phyloP scores from a whole-genome alignment of 2,329 filamentous ascomycete genomes.

The Colletotrichum sp. region DNA sequence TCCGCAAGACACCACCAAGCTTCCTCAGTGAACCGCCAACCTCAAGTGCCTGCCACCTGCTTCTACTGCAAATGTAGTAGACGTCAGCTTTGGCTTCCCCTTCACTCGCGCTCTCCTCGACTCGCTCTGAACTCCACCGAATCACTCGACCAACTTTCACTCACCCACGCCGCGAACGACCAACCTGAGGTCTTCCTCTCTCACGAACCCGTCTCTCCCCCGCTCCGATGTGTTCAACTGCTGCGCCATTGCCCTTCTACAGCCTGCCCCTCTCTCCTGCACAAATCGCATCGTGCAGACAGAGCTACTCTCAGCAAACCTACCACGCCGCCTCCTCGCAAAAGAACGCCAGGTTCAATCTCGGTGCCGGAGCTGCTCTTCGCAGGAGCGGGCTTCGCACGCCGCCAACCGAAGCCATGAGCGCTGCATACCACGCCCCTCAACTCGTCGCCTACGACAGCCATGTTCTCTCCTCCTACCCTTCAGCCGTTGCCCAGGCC shows the following conservation, averaged over 20 bases:
- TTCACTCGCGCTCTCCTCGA: background rate
- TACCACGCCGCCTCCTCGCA: background rate
- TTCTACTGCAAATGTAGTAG: conserved; percentile 4
- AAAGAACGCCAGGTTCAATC: conserved; percentile 7
- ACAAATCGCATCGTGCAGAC: conserved; percentile 8
- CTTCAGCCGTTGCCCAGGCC: conserved; percentile 37
- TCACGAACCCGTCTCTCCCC: background rate
- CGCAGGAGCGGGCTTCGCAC: conserved; percentile 50
- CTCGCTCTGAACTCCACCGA: background rate
- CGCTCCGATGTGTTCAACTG: conserved; percentile 30
- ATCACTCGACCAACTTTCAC: background rate
- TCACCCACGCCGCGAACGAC: background rate
- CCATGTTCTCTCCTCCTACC: conserved; percentile 48
- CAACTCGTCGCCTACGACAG: conserved; percentile 52
- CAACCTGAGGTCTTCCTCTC: background rate
- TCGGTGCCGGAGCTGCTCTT: conserved; percentile 27
- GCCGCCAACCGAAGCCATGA: conserved; percentile 59
- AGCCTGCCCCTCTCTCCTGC: conserved; percentile 22
- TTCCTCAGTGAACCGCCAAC: background rate
- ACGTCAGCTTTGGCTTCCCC: background rate
- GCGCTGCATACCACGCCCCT: conserved; percentile 53
- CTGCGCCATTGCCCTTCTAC: conserved; percentile 18
- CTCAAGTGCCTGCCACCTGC: background rate
- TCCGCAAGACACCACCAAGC: background rate
- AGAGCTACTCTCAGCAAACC: conserved; percentile 3